A percentile compares a stretch with the other conserved stretches of the same genome.
Evolutionary conservation across 345 rosid species (phyloP).

Genomic region (Acer negundo): DNA sequence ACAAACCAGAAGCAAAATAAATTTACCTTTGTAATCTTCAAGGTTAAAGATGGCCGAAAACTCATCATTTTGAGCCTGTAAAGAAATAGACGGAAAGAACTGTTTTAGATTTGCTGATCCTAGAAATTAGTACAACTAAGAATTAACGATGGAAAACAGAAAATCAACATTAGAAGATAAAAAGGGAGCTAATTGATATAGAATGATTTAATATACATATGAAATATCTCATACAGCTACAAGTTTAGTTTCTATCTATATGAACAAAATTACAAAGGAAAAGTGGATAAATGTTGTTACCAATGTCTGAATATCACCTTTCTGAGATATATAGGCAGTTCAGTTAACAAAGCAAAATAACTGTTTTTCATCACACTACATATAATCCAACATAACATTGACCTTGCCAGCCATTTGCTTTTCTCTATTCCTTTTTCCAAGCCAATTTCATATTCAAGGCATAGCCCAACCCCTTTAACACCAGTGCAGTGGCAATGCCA

Average conservation of each 20-base stretch:
- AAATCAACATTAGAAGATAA: background rate
- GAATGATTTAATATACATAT: background rate
- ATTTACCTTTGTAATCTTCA: conserved; percentile 93
- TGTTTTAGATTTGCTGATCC: background rate
- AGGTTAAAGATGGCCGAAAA: conserved; percentile 80
- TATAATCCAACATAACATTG: background rate
- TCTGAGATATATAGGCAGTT: background rate
- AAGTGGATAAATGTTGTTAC: background rate
- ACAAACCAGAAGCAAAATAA: background rate
- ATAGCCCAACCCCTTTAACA: conserved; percentile 7
- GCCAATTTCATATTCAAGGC: background rate
- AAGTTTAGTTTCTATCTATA: background rate
- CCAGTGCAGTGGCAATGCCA: background rate
- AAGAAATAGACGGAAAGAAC: conserved; percentile 17
- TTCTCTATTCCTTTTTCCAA: background rate
- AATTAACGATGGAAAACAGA: background rate
- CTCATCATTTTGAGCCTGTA: conserved; percentile 89
- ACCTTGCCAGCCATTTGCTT: background rate
- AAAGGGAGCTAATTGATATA: background rate
- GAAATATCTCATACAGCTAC: background rate
- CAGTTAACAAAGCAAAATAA: background rate
- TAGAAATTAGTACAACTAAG: conserved; percentile 6
- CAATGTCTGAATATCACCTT: background rate
- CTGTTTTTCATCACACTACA: background rate
- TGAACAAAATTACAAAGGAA: background rate